phyloP scores from a whole-genome alignment of 2,329 filamentous ascomycete genomes.

The Fusarium dimerum region DNA sequence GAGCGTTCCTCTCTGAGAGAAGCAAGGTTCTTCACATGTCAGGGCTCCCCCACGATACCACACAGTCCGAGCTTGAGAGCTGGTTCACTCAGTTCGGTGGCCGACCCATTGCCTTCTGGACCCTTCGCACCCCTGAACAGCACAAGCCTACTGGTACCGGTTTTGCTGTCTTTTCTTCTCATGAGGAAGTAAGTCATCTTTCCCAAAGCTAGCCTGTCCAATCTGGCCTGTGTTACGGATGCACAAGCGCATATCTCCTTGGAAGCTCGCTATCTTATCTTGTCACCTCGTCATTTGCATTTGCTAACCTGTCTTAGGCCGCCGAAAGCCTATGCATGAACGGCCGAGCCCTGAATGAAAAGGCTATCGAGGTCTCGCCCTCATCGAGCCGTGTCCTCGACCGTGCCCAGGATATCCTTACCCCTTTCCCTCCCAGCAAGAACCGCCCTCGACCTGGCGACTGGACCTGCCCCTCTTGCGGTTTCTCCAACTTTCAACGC shows the following conservation, averaged over 20 bases:
- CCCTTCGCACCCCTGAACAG: constrained; percentile 93
- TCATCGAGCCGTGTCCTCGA: constrained; percentile 97
- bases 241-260: background rate
- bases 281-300: constrained; percentile 6
- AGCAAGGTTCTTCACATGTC: constrained; percentile 99
- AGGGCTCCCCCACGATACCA: constrained; percentile 94
- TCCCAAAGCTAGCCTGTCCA: background rate
- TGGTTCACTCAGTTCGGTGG: constrained; percentile 99
- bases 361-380: constrained; percentile 97
- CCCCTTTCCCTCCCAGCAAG: constrained; percentile 97
- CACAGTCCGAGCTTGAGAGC: constrained; percentile 96
- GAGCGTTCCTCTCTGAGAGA: constrained; percentile 91
- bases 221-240: background rate
- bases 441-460: constrained; percentile 96
- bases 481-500: constrained; percentile 99
- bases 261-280: background rate
- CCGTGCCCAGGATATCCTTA: constrained; percentile 91
- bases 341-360: constrained; percentile 94
- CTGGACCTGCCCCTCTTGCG: constrained; percentile 98
- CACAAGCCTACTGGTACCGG: constrained; percentile 99
- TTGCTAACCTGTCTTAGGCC: constrained; percentile 56
- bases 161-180: constrained; percentile 97
- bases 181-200: constrained; percentile 80
- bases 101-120: constrained; percentile 98
- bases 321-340: constrained; percentile 99